Evolutionary conservation across 164 flowering plant species (phyloP).

Genomic region (Litsea cubeba): DNA sequence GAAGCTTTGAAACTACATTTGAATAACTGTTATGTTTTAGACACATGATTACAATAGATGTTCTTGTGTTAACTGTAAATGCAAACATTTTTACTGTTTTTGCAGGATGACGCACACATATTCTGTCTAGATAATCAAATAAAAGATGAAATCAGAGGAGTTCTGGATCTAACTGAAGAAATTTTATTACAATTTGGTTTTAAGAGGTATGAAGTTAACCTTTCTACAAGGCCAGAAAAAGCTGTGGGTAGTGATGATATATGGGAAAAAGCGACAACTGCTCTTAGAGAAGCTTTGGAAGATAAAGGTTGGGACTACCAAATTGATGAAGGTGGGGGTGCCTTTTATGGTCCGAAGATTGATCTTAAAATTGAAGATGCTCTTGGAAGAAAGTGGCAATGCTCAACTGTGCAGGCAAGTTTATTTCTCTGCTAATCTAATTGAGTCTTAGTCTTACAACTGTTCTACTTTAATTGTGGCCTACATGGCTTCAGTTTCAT

Average conservation of each 20-base stretch:
- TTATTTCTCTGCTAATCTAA: neutral
- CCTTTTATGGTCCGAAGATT: conserved; percentile 98
- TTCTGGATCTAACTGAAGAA: conserved; percentile 89
- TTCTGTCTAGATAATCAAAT: conserved; percentile 93
- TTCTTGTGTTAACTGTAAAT: neutral
- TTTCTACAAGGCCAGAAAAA: conserved; percentile 93
- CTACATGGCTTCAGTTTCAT: no score
- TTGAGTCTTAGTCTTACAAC: neutral
- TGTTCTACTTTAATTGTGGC: no score
- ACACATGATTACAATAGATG: neutral
- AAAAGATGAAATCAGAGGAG: conserved; percentile 91
- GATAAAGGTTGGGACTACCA: conserved; percentile 89
- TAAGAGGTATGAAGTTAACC: conserved; percentile 81
- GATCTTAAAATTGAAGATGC: conserved; percentile 99
- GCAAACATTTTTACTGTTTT: neutral
- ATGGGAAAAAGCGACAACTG: conserved; percentile 92
- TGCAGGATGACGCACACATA: conserved; percentile 98
- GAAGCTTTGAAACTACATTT: neutral
- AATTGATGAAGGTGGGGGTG: conserved; percentile 97
- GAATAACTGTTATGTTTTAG: neutral
- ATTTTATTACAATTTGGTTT: conserved; percentile 86
- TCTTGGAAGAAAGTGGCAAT: conserved; percentile 98
- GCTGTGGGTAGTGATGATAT: conserved; percentile 84
- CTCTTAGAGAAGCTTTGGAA: conserved; percentile 85
- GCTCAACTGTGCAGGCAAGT: conserved; percentile 89